Evolutionary conservation across 2,329 filamentous ascomycete species (phyloP).

Genomic region (Atkinsonella texensis): DNA sequence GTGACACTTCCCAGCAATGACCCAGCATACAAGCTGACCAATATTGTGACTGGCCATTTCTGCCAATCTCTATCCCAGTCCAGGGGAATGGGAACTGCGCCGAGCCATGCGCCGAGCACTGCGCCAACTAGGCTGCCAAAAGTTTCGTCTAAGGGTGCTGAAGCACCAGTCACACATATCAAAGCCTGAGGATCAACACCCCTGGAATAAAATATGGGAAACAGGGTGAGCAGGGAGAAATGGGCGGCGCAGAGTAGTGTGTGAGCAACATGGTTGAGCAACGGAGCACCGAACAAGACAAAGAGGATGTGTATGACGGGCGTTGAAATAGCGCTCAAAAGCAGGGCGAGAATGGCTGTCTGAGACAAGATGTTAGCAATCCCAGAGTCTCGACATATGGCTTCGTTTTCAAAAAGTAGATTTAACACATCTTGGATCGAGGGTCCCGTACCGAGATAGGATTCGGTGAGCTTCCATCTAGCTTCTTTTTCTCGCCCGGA

Average conservation of each 20-base stretch:
- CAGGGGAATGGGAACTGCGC: conserved; percentile 86
- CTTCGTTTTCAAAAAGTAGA: not conserved
- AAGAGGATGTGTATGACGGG: conserved; percentile 50
- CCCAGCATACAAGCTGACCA: conserved; percentile 71
- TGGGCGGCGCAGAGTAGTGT: conserved; percentile 75
- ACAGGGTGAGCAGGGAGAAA: conserved; percentile 63
- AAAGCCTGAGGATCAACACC: conserved; percentile 64
- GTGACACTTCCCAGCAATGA: conserved; percentile 58
- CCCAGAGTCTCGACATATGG: too few relatives aligned
- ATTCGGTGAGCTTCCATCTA: conserved; percentile 30
- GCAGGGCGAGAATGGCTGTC: conserved; percentile 33
- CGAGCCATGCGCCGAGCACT: conserved; percentile 76
- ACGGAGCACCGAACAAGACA: conserved; percentile 82
- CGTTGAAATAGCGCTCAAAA: conserved; percentile 59
- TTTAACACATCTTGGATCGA: not conserved
- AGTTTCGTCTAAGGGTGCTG: conserved; percentile 67
- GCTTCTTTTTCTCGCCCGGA: conserved; percentile 43
- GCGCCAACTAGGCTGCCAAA: conserved; percentile 75
- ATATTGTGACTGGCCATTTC: conserved; percentile 88
- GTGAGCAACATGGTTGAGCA: conserved; percentile 67
- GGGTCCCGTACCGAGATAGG: conserved; percentile 30
- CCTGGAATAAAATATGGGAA: conserved; percentile 76
- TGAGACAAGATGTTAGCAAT: conserved; percentile 12
- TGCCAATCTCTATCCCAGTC: conserved; percentile 99
- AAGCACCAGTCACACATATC: conserved; percentile 53